These are phyloP conservation scores for Pneumocystis murina DNA, from an alignment of 1,139 yeast species.

Conservation along the genomic window DNA sequence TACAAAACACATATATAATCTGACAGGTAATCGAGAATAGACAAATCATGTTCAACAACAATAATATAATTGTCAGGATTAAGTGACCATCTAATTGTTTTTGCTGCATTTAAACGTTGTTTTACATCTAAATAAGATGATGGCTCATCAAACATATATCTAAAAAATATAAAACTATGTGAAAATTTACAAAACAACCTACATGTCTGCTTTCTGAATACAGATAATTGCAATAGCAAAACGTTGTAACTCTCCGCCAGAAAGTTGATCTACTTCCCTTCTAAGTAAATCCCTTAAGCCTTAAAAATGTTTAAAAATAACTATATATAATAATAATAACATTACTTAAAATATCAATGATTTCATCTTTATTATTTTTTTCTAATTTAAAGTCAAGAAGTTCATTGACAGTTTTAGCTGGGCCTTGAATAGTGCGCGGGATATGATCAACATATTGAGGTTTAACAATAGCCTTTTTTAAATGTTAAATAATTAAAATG, in stretches of 20 bases:
- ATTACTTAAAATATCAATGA: not conserved
- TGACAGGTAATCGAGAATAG: constrained; percentile 88
- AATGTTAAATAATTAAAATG: not conserved
- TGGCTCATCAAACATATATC: constrained; percentile 96
- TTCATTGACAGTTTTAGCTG: constrained; percentile 74
- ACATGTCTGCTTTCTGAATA: constrained; percentile 80
- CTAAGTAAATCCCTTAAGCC: constrained; percentile 60
- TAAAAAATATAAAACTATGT: not conserved
- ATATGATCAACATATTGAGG: constrained; percentile 97
- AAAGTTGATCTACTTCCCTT: constrained; percentile 75
- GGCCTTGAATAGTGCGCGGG: constrained; percentile 89
- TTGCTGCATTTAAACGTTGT: constrained; percentile 96
- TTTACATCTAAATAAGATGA: constrained; percentile 95
- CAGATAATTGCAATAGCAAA: constrained; percentile 96
- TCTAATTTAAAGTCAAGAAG: constrained; percentile 44
- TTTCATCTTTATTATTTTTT: constrained; percentile 23
- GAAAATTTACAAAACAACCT: not conserved
- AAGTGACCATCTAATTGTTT: constrained; percentile 72
- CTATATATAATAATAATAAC: constrained; percentile 31
- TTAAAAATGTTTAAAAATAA: constrained; percentile 48
- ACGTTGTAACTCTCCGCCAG: constrained; percentile 98
- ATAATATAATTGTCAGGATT: constrained; percentile 62
- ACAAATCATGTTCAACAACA: constrained; percentile 95
- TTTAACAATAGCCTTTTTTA: constrained; percentile 68
- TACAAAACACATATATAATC: constrained; percentile 91